Base-by-base conservation (phyloP, 148 eudicot species). In the Camellia japonica region DNA sequence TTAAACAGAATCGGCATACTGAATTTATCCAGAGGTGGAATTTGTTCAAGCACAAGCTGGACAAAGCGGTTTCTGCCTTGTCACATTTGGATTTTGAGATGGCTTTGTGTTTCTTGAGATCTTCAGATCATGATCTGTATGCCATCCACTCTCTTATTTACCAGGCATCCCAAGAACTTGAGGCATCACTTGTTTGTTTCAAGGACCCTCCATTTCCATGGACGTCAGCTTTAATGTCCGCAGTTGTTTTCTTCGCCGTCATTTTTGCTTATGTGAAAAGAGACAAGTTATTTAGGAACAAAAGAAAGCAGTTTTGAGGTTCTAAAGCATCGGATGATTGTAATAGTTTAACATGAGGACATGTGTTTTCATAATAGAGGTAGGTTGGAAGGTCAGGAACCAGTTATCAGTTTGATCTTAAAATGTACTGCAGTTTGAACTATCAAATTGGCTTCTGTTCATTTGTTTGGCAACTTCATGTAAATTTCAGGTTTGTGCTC, bases 121-220 rank as follows among this genome's bases (percentile, higher is more conserved):
- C 97, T 5, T 91, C 95, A 5, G 99, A 96, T 79, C 97, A 96
- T 79, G 98, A 96, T 86, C 80, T 96, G 71, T 96, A 89, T 86
- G 93, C 93, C 41, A 93, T 96, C 77, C 98, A 96, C 85, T 85
- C 95, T 42, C 87, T 93, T 51, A 90, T 91, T 63, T 96, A 93
- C 85, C 86, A 82, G 66, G 98, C 95, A 51, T 90, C 97, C 46
- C 97, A 92, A 85, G 97, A 91, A 12, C 68, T 96, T 41, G 98
- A 93, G 83, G 99, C 99, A 2, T 91, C 97, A 5, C 97, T 96
- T 77, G 89, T 85, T 80, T 96, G 99, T 84, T 96, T 96, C 86
- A 85, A 83, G 87, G 99, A 93, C 72, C 99, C 97, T 71, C 98
- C 99, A 15, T 78, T 96, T 67, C 99, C 98, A 8, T 96, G 97